Conservation (phyloP, 1,284 basidiomycete species). For the Neotropicomus parvogracilis region DNA sequence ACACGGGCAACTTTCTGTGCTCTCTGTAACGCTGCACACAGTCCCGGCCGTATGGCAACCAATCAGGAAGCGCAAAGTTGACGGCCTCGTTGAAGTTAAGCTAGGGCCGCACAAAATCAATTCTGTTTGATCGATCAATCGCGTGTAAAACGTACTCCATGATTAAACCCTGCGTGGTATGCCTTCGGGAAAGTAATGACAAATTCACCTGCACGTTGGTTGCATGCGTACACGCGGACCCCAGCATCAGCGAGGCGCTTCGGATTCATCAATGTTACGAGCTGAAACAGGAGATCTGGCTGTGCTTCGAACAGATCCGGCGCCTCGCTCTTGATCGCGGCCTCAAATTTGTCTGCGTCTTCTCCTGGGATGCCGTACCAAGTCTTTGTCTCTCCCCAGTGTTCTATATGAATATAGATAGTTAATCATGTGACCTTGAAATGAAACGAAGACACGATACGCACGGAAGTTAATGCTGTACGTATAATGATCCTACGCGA, state of each 20-base stretch:
- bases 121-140: slow-evolving; percentile 21
- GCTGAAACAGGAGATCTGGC: slow-evolving; percentile 94
- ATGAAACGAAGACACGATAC: slow-evolving; percentile 34
- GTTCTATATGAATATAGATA: slow-evolving; percentile 59
- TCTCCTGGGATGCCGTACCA: slow-evolving; percentile 98
- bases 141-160: slow-evolving; percentile 67
- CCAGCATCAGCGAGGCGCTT: slow-evolving; percentile 82
- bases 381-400: slow-evolving; percentile 99
- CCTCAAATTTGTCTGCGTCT: slow-evolving; percentile 94
- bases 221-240: slow-evolving; percentile 91
- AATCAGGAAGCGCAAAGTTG: slow-evolving; percentile 97
- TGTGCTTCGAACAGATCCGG: slow-evolving; percentile 99
- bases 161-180: slow-evolving; percentile 98
- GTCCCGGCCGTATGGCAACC: slow-evolving; percentile 84
- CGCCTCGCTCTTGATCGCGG: slow-evolving; percentile 91
- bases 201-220: slow-evolving; percentile 97
- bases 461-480: slow-evolving; percentile 93
- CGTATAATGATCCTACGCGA: slow-evolving; percentile 87
- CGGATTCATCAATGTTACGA: slow-evolving; percentile 98
- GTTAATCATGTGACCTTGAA: slow-evolving; percentile 19
- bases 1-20: slow-evolving; percentile 91
- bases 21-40: slow-evolving; percentile 88
- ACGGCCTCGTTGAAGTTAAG: slow-evolving; percentile 99
- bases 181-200: slow-evolving; percentile 98
- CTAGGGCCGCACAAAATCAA: slow-evolving; percentile 42